Conservation (phyloP, 2,329 filamentous ascomycete species). For the Colletotrichum tropicale region DNA sequence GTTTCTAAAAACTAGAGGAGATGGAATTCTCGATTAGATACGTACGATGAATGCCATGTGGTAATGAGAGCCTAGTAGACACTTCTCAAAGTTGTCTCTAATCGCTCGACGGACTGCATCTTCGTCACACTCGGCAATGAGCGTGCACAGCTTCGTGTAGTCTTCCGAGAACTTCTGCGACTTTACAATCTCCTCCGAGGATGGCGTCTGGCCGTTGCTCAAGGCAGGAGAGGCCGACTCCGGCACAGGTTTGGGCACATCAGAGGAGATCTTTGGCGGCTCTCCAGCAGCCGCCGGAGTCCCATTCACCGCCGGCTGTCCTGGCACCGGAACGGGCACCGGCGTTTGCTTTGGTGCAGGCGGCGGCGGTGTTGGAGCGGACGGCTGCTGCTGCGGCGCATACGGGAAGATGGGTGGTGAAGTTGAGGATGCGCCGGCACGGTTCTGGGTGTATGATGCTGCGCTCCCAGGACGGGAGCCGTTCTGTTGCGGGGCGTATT, state of each 20-base stretch:
- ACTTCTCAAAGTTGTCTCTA: constrained; percentile 56
- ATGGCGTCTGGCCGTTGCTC: not conserved
- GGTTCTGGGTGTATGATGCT: not conserved
- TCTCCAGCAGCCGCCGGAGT: not conserved
- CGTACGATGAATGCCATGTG: constrained; percentile 58
- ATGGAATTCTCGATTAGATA: constrained; percentile 4
- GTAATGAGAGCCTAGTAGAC: constrained; percentile 54
- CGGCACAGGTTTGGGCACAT: not conserved
- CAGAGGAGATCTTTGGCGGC: not conserved
- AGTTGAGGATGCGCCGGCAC: not conserved
- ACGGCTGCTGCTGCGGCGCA: not conserved
- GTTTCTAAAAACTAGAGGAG: not conserved
- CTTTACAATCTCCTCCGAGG: not conserved
- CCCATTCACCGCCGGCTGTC: not conserved
- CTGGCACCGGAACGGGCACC: not conserved
- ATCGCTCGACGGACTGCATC: constrained; percentile 52
- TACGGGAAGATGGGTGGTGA: not conserved
- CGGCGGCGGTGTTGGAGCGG: not conserved
- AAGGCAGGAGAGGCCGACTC: not conserved
- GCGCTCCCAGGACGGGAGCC: not conserved
- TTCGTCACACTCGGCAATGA: constrained; percentile 44
- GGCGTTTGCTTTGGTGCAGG: not conserved
- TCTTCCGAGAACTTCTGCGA: constrained; percentile 32
- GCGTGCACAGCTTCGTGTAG: constrained; percentile 37
- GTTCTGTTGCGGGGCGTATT: not conserved